Base-by-base conservation (phyloP, 768 basidiomycete species). In the Amanita rubescens region DNA sequence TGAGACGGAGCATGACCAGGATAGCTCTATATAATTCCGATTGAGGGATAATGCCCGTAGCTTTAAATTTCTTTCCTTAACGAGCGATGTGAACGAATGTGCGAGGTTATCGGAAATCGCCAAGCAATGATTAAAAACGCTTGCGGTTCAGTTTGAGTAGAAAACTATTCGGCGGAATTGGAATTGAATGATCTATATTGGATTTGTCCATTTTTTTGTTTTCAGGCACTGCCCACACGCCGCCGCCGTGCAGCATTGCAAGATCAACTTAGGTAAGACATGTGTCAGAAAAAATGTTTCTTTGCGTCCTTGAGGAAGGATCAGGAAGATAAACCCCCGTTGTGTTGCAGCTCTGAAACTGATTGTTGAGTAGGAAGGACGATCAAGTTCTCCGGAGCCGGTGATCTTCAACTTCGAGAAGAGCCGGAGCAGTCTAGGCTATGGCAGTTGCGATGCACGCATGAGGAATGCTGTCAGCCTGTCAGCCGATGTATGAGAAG, bases 311-410 rank as follows among this genome's bases (percentile, higher is more conserved):
- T 22, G 11, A 48, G 14, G 32, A 33, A 33, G 32, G 34, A 48
- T n/a, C 7, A 17, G 24, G 14, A 32, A 46, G 43, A n/a, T n/a
- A n/a, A n/a, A n/a, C n/a, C n/a, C n/a, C n/a, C 6, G 9, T 24
- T 14, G 25, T n/a, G 44, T 32, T n/a, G 15, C 44, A 25, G 15
- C 20, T 6, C 17, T 37, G 47, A 48, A 34, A 32, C 32, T 19
- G 47, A 20, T 15, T 15, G 27, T 30, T 12, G 43, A 34, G 19
- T 27, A 6, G 10, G n/a, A 39, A 38, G 20, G 49, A 41, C 22
- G 49, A 39, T 50, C 49, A 24, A 3, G 34, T 41, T 50, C 49
- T 50, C 49, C 49, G 49, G 49, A 30, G 8, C 49, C 49, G 49
- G 24, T 24, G 49, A 50, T 50, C 49, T 38, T 25, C 49, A 38